Percentiles rank a stretch among this genome's conserved stretches.
Conservation (phyloP, 192 early-diverging fungal species). For the Phycomyces blakesleeanus region DNA sequence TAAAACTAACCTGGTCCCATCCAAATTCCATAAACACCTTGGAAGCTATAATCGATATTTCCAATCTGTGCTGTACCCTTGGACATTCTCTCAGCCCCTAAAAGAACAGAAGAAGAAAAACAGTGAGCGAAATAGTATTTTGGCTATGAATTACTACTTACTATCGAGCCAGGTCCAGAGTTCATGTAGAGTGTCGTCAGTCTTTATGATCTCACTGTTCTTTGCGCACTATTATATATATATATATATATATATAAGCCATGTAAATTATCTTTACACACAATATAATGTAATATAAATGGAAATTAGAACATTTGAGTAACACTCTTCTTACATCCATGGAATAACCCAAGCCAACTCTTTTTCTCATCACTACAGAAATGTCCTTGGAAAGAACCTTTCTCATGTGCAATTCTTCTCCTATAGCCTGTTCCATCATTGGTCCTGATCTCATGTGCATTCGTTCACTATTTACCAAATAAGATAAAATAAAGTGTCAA, state of each 20-base stretch:
- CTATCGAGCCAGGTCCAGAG: slow-evolving; percentile 51
- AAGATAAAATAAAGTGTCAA: too few relatives aligned
- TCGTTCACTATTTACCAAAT: neutral
- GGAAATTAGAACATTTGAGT: too few relatives aligned
- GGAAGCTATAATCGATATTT: slow-evolving; percentile 51
- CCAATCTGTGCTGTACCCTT: slow-evolving; percentile 40
- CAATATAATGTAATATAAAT: too few relatives aligned
- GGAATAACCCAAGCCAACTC: slow-evolving; percentile 74
- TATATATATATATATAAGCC: neutral
- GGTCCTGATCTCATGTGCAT: neutral
- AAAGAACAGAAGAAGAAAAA: neutral
- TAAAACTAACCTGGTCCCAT: slow-evolving; percentile 26
- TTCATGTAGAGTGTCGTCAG: slow-evolving; percentile 44
- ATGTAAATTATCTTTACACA: too few relatives aligned
- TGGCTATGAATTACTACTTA: slow-evolving; percentile 14
- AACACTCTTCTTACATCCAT: slow-evolving; percentile 68
- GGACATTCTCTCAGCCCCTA: slow-evolving; percentile 40
- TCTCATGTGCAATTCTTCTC: slow-evolving; percentile 1
- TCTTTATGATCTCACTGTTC: slow-evolving; percentile 46
- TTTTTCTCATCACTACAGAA: slow-evolving; percentile 73
- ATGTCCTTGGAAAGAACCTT: slow-evolving; percentile 53
- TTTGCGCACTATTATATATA: slow-evolving; percentile 39
- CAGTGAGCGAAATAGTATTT: neutral
- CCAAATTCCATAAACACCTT: slow-evolving; percentile 49
- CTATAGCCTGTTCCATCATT: neutral